Percentiles rank a stretch among this genome's conserved stretches.
These are phyloP conservation scores for Spizellomyces punctatus DNA, from an alignment of 192 early-diverging fungal genomes.

Conservation along the genomic window DNA sequence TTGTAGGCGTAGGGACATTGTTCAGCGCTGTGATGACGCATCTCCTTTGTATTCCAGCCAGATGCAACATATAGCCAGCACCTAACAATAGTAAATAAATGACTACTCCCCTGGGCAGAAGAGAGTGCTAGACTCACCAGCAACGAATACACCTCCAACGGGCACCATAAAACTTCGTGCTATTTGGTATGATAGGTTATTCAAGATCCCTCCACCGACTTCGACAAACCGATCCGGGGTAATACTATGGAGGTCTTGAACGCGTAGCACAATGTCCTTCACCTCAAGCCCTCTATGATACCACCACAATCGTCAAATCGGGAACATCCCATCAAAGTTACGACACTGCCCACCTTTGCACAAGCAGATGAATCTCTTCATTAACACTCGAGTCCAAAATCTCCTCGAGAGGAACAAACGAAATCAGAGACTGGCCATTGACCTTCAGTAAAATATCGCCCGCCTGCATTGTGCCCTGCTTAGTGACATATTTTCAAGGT, in stretches of 20 bases:
- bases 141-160: slow-evolving; percentile 15
- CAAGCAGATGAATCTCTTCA: slow-evolving; percentile 16
- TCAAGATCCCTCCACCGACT: slow-evolving; percentile 74
- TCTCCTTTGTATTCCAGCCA: slow-evolving; percentile 41
- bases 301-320: too few relatives aligned
- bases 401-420: slow-evolving; percentile 72
- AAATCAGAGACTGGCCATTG: slow-evolving; percentile 61
- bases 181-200: slow-evolving; percentile 56
- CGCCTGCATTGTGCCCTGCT: neutral
- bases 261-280: slow-evolving; percentile 37
- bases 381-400: slow-evolving; percentile 57
- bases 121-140: neutral
- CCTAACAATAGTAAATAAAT: slow-evolving; percentile 29
- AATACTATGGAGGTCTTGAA: slow-evolving; percentile 50
- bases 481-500: neutral
- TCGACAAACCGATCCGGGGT: slow-evolving; percentile 81
- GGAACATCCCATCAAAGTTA: too few relatives aligned
- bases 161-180: slow-evolving; percentile 45
- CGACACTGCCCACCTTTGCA: slow-evolving; percentile 24
- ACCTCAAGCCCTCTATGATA: slow-evolving; percentile 50
- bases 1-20: slow-evolving; percentile 62
- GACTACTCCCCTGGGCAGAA: slow-evolving; percentile 28
- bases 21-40: slow-evolving; percentile 41
- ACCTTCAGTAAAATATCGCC: slow-evolving; percentile 47
- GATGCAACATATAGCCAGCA: slow-evolving; percentile 46